These are phyloP conservation scores for Debaryomyces prosopidis DNA, from an alignment of 805 yeast species.

Conservation along the genomic window DNA sequence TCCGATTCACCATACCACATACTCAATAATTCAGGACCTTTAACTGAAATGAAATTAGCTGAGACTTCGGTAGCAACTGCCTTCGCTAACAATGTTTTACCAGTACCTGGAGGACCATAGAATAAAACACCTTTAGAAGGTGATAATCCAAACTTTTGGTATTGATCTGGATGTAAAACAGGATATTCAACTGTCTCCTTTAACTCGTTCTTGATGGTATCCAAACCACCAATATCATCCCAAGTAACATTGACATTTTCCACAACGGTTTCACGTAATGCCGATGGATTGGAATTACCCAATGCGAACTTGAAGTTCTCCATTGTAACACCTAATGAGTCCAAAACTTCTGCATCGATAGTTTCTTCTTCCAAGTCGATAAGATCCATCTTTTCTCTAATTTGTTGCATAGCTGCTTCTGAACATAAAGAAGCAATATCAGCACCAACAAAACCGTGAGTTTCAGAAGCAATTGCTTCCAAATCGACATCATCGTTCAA, in stretches of 20 bases:
- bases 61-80: conserved; percentile 99
- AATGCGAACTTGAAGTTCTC: conserved; percentile 97
- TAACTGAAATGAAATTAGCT: conserved; percentile 95
- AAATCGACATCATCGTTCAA: conserved; percentile 92
- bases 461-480: conserved; percentile 93
- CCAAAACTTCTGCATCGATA: conserved; percentile 95
- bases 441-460: conserved; percentile 99
- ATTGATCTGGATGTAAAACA: conserved; percentile 97
- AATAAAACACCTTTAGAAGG: conserved; percentile 98
- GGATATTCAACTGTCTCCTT: conserved; percentile 99
- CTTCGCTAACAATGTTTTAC: conserved; percentile 96
- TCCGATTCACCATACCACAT: conserved; percentile 99
- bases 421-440: conserved; percentile 98
- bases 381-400: conserved; percentile 98
- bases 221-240: conserved; percentile 99
- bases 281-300: conserved; percentile 98
- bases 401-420: conserved; percentile 99
- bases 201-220: conserved; percentile 92
- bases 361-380: conserved; percentile 95
- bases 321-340: conserved; percentile 97
- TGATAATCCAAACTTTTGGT: conserved; percentile 94
- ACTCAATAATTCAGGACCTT: conserved; percentile 94
- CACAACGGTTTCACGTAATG: conserved; percentile 98
- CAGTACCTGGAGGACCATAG: conserved; percentile 99
- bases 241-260: conserved; percentile 98